Evolutionary conservation across 2,329 filamentous ascomycete genomes (phyloP).

Genomic region (Ramularia endophylla): DNA sequence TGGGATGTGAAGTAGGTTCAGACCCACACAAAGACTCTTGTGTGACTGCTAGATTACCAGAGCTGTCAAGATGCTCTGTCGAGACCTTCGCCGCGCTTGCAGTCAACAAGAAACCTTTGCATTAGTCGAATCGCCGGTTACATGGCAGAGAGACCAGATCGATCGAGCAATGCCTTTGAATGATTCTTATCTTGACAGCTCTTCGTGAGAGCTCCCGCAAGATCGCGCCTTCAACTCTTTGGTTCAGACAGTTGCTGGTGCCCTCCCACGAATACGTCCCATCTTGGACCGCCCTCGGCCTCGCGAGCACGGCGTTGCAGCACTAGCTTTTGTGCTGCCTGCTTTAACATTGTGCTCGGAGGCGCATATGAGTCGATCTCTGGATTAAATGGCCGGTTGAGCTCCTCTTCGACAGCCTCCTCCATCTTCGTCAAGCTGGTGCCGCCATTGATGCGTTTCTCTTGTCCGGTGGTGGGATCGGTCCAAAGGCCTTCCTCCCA

Average conservation of each 20-base stretch:
- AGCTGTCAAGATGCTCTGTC: too few relatives aligned
- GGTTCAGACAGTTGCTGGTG: too few relatives aligned
- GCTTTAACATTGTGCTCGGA: slow-evolving; percentile 39
- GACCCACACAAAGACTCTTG: too few relatives aligned
- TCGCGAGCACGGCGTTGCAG: slow-evolving; percentile 41
- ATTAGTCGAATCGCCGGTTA: too few relatives aligned
- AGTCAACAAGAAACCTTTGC: too few relatives aligned
- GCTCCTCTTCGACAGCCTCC: slow-evolving; percentile 35
- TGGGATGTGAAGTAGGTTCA: slow-evolving; percentile 3
- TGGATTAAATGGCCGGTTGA: slow-evolving; percentile 34
- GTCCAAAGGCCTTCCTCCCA: slow-evolving; percentile 40
- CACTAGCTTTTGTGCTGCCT: slow-evolving; percentile 45
- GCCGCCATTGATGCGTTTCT: slow-evolving; percentile 33
- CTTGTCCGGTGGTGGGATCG: slow-evolving; percentile 12
- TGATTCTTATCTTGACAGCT: too few relatives aligned
- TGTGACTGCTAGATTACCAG: too few relatives aligned
- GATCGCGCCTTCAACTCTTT: neutral
- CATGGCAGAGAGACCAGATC: too few relatives aligned
- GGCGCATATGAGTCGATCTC: slow-evolving; percentile 39
- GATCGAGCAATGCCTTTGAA: too few relatives aligned
- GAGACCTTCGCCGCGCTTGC: too few relatives aligned
- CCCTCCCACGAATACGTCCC: slow-evolving; percentile 29
- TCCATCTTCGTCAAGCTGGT: slow-evolving; percentile 42
- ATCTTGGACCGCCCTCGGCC: slow-evolving; percentile 26
- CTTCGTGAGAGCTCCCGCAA: too few relatives aligned